Evolutionary conservation across 2,329 filamentous ascomycete species (phyloP), one percentile per base, ranked within the genome.

Genomic region (Didymella sp.): DNA sequence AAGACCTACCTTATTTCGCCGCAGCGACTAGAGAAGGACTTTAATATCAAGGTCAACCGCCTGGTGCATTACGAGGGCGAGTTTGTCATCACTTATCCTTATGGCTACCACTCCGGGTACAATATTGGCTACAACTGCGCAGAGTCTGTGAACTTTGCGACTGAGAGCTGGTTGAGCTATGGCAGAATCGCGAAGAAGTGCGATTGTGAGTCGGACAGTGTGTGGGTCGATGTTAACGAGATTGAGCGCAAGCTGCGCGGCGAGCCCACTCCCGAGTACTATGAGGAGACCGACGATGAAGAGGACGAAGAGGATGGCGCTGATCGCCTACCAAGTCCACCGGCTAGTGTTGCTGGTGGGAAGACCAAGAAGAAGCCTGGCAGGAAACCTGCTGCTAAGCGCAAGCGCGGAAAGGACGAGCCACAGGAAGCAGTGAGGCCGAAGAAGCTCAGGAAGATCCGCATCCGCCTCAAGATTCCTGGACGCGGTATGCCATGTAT

Each of bases 81-180:
- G 72, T 99, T 99, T 63, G 92, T 99, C 60, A 96, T 99, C 63
- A 99, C 95, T 0, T 99, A 96, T 73, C 95, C 95, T 0, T 99
- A 98, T 70, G 95, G 95, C 21, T 99, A 99, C 74, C 95, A 99
- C 73, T 99, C 95, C 5, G 95, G 95, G 4, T 99, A 96, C 76
- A 99, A 99, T 68, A 81, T 99, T 33, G 95, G 96, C 15, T 99
- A 99, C 80, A 99, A 99, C 74, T 99, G 95, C 77, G 95, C 95
- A 25, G 95, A 99, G 74, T 96, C 95, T 7, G 95, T 99, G 79
- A 99, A 99, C 74, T 99, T 99, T 76, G 95, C 94, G 5, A 88
- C 96, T 8, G 93, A 97, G 65, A 89, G 91, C 27, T 99, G 95
- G 95, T 80, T 99, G 42, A 89, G 96, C 47, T 97, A 95, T 81